Conservation (phyloP, 148 eudicot genomes). For the Persicaria maculosa region DNA sequence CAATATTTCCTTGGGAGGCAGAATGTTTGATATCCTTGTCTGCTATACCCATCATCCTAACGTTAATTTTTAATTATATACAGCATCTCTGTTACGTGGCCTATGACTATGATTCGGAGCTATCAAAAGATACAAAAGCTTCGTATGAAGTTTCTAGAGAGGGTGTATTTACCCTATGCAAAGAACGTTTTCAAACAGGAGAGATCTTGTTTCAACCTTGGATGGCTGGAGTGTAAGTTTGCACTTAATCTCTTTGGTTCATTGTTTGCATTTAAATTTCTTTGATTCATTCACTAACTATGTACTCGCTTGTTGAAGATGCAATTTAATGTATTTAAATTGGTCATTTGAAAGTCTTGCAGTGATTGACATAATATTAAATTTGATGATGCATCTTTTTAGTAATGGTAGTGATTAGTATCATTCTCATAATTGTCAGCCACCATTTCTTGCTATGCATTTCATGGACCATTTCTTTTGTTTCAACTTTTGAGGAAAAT, state of each 20-base stretch:
- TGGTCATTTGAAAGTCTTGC: too few species aligned
- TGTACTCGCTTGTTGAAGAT: background rate
- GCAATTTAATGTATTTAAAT: background rate
- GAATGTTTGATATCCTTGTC: background rate
- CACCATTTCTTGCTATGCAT: too few species aligned
- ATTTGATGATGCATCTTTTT: too few species aligned
- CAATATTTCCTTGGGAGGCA: background rate
- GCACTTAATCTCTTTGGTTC: background rate
- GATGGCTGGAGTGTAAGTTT: constrained; percentile 75
- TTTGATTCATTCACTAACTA: background rate
- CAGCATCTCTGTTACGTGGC: constrained; percentile 95
- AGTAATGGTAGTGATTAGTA: too few species aligned
- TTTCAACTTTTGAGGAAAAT: too few species aligned
- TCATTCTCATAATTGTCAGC: too few species aligned
- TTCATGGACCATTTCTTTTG: too few species aligned
- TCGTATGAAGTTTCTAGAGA: constrained; percentile 55
- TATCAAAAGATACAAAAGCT: constrained; percentile 51
- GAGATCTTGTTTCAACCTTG: constrained; percentile 86
- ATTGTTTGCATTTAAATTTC: too few species aligned
- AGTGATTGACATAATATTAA: too few species aligned
- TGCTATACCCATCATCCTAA: background rate
- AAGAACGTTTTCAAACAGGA: constrained; percentile 86
- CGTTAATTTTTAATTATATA: constrained; percentile 6
- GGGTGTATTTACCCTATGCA: constrained; percentile 61
- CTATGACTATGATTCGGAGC: constrained; percentile 75